Evolutionary conservation across 2,329 filamentous ascomycete genomes (phyloP), one percentile per base, ranked within the genome.

Genomic region (Dactylellina cionopaga): DNA sequence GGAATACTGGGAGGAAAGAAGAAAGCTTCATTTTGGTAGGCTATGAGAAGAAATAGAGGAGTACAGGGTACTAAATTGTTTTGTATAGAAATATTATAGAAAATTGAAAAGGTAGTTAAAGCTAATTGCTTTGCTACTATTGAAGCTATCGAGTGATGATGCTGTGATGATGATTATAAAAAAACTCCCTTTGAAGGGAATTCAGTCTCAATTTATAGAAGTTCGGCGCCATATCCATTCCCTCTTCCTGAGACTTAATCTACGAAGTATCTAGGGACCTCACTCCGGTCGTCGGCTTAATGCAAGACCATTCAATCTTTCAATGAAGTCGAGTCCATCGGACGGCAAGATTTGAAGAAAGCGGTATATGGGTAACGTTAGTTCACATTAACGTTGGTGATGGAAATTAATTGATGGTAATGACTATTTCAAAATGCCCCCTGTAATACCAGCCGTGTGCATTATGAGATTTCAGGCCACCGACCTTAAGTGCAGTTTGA

Each of bases 1-100:
- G 63, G 62, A 74, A 62, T 49, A 64, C 35, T 37, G 56, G 39
- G 41, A 63, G 24, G 51, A 63, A 60, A 11, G 68, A 47, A 39
- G 52, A 13, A 54, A 68, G 19, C 43, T 64, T 74, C 74, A 74
- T 75, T 69, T 17, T 62, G 46, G 29, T 19, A 25, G 19, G 19
- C 49, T 29, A 49, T 41, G 19, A 56, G 11, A 54, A 3, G 24
- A 58, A 15, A 22, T 56, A n/a, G n/a, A n/a, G n/a, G n/a, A n/a
- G n/a, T n/a, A n/a, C n/a, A n/a, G n/a, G n/a, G n/a, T n/a, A n/a
- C n/a, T n/a, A n/a, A n/a, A n/a, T n/a, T n/a, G n/a, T n/a, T n/a
- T n/a, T n/a, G n/a, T 19, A 4, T 33, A 39, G 39, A 31, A 2
- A 46, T n/a, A 33, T 35, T 31, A 24, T 31, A 44, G 3, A 58